Conservation (phyloP, 805 yeast genomes). For the Monosporozyma servazzii region DNA sequence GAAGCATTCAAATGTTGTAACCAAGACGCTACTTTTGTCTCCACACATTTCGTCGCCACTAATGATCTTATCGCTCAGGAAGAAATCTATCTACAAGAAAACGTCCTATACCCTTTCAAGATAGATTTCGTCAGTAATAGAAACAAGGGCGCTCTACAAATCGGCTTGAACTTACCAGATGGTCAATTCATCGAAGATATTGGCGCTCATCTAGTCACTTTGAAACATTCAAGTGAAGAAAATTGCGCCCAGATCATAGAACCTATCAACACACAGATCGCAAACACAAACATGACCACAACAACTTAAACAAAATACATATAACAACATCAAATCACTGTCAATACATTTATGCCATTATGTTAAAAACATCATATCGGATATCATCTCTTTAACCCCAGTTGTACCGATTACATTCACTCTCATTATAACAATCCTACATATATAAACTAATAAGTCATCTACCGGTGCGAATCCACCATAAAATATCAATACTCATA, state of each 20-base stretch:
- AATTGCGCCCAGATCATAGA: background rate
- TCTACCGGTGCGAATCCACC: no score
- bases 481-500: no score
- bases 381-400: no score
- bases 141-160: background rate
- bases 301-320: background rate
- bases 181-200: background rate
- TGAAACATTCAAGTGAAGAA: background rate
- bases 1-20: background rate
- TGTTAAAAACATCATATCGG: no score
- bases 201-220: background rate
- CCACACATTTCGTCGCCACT: background rate
- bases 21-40: background rate
- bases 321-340: no score
- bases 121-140: constrained; percentile 11
- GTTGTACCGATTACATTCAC: no score
- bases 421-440: no score
- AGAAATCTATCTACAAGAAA: constrained; percentile 10
- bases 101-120: constrained; percentile 20
- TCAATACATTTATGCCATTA: no score
- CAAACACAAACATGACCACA: background rate
- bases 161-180: background rate
- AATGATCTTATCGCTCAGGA: background rate
- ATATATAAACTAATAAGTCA: no score
- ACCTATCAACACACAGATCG: background rate